Percentiles rank a stretch among this genome's conserved stretches.
phyloP scores from a whole-genome alignment of 2,329 filamentous ascomycete species.

The Neofusicoccum ribis region DNA sequence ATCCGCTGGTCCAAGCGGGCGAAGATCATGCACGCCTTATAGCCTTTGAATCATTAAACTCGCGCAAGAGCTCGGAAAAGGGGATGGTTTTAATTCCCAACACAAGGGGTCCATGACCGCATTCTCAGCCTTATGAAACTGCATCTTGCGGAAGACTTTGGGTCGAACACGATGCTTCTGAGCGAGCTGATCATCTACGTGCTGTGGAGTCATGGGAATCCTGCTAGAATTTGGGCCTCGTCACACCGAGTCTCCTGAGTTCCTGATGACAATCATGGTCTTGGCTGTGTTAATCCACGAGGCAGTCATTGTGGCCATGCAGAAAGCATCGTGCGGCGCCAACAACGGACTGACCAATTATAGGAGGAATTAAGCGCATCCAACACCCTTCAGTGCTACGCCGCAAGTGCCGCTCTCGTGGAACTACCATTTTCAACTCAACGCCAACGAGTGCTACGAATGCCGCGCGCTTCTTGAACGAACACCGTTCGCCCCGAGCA shows the following conservation, averaged over 20 bases:
- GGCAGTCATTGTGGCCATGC: background rate
- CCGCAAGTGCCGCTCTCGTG: background rate
- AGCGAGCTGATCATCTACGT: background rate
- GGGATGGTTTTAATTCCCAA: background rate
- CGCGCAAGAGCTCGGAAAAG: constrained; percentile 1
- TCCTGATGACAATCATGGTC: background rate
- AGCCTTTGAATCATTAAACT: constrained; percentile 3
- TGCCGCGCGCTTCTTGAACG: background rate
- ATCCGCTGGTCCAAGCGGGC: constrained; percentile 8
- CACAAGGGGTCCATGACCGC: background rate
- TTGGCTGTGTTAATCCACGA: constrained; percentile 3
- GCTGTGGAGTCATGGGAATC: background rate
- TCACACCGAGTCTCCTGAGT: background rate
- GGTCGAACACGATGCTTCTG: background rate
- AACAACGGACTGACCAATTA: background rate
- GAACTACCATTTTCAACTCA: background rate
- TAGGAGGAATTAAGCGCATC: background rate
- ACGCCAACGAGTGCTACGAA: background rate
- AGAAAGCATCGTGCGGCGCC: background rate
- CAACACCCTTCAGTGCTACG: background rate
- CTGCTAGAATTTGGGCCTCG: background rate
- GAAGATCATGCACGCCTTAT: constrained; percentile 16
- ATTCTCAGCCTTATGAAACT: no score
- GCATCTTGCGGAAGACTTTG: no score
- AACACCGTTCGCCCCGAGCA: background rate